Evolutionary conservation across 257 asterid genomes (phyloP), one percentile per base, ranked within the genome.

Genomic region (Solanum phureja): DNA sequence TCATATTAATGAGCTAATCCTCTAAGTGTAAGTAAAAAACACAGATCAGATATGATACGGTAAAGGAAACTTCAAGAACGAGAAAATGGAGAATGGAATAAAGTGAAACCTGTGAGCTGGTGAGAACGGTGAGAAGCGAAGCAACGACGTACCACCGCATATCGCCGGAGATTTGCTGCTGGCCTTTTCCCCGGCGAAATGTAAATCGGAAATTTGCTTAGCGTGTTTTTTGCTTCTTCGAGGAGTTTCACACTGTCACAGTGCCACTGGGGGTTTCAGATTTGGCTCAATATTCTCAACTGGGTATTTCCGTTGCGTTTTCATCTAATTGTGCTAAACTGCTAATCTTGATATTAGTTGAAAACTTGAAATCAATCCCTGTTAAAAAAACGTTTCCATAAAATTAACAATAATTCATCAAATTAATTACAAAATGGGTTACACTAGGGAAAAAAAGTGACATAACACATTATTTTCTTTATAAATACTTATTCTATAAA

Each of bases 121-220:
- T 97, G 89, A 96, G 97, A 79, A 96, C 58, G 87, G 99, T 97
- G 90, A 96, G 98, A 83, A 96, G 74, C 84, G 96, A 91, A 83
- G 99, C 99, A 89, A 97, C 97, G 92, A 93, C 92, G 93, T 95
- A 95, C 99, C 99, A 97, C 95, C 93, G 92, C 99, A 97, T 95
- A 93, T 87, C 89, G 74, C 46, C 84, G 76, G 76, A 46, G 24
- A 19, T 62, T 82, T 49, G 75, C 35, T 27, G 18, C 49, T 60
- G 33, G 56, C 52, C 77, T 64, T n/a, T 44, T 82, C 3, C 71
- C 75, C 73, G 40, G 83, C 40, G 88, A 18, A 7, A 84, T 72
- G 86, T 83, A 60, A 60, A 87, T 74, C 77, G 74, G 88, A 40
- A 85, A 76, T 10, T 60, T 8, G 66, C 85, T 27, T 29, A 11